phyloP scores from a whole-genome alignment of 495 filamentous ascomycete genomes.

The Aspergillus sclerotiicarbonarius region DNA sequence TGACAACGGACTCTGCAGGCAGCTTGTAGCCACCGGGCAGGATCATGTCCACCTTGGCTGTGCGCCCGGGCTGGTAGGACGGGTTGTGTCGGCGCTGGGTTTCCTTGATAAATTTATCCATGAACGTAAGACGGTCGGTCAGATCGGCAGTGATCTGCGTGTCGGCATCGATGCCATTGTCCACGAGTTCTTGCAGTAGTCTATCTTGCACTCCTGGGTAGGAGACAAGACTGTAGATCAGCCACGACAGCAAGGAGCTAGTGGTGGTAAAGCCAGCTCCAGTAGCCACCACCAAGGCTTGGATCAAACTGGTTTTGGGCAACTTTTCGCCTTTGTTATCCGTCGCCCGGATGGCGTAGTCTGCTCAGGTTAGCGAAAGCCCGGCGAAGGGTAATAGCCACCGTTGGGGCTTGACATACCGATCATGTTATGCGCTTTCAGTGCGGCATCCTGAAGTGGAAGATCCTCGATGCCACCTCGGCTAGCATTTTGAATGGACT shows the following conservation, averaged over 20 bases:
- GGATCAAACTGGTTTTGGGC: conserved; percentile 31
- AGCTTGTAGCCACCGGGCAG: conserved; percentile 56
- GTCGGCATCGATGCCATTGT: conserved; percentile 35
- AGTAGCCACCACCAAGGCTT: conserved; percentile 31
- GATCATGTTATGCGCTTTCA: conserved; percentile 1
- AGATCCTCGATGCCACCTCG: conserved; percentile 35
- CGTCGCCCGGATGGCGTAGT: conserved; percentile 44
- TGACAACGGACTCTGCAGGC: conserved; percentile 41
- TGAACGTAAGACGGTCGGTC: conserved; percentile 40
- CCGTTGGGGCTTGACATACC: background rate
- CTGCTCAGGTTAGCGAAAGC: background rate
- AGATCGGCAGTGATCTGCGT: conserved; percentile 36
- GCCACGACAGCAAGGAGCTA: conserved; percentile 50
- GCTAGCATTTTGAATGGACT: conserved; percentile 24
- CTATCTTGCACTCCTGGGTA: conserved; percentile 52
- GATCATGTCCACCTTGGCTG: conserved; percentile 46
- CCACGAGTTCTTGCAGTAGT: conserved; percentile 50
- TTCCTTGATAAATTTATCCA: conserved; percentile 58
- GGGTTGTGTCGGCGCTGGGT: conserved; percentile 55
- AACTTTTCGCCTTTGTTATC: conserved; percentile 53
- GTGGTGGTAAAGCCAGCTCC: conserved; percentile 61
- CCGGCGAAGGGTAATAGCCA: background rate
- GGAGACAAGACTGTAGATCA: conserved; percentile 47
- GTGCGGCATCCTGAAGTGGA: background rate
- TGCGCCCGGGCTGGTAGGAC: conserved; percentile 55